Conservation (phyloP, 2,329 filamentous ascomycete species). For the Raffaelea deltoideospora region DNA sequence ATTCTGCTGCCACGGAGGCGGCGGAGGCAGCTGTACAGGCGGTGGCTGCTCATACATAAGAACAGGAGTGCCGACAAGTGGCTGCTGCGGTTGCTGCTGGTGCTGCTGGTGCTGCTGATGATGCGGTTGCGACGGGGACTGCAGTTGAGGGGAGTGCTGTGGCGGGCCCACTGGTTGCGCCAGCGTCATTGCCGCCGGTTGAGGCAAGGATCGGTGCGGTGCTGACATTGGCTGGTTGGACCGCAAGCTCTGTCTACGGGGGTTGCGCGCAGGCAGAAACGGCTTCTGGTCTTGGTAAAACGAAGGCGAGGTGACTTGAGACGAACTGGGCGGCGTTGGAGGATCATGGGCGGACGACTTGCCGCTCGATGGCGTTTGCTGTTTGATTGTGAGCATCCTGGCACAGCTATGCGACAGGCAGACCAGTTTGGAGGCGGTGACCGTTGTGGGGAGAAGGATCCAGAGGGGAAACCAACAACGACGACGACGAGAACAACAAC, state of each 20-base stretch:
- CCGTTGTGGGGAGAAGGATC: neutral
- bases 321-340: slow-evolving; percentile 33
- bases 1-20: slow-evolving; percentile 25
- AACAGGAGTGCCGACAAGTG: slow-evolving; percentile 12
- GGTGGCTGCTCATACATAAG: neutral
- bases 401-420: slow-evolving; percentile 11
- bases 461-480: neutral
- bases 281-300: slow-evolving; percentile 26
- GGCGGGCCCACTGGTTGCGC: slow-evolving; percentile 24
- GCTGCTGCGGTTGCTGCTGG: neutral
- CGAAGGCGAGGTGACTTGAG: slow-evolving; percentile 34
- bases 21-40: slow-evolving; percentile 9
- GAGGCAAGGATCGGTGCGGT: slow-evolving; percentile 54
- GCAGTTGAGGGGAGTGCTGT: slow-evolving; percentile 13
- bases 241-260: slow-evolving; percentile 30
- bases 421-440: neutral
- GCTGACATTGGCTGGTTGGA: slow-evolving; percentile 46
- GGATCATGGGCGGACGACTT: slow-evolving; percentile 47
- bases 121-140: neutral
- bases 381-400: slow-evolving; percentile 48
- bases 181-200: slow-evolving; percentile 49
- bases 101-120: slow-evolving; percentile 22
- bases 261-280: slow-evolving; percentile 20
- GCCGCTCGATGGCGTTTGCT: slow-evolving; percentile 43
- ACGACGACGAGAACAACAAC: neutral